A percentile compares a stretch with the other conserved stretches of the same genome.
Evolutionary conservation across 176 grass and related monocot species (phyloP).

Genomic region (Carex kokanica): DNA sequence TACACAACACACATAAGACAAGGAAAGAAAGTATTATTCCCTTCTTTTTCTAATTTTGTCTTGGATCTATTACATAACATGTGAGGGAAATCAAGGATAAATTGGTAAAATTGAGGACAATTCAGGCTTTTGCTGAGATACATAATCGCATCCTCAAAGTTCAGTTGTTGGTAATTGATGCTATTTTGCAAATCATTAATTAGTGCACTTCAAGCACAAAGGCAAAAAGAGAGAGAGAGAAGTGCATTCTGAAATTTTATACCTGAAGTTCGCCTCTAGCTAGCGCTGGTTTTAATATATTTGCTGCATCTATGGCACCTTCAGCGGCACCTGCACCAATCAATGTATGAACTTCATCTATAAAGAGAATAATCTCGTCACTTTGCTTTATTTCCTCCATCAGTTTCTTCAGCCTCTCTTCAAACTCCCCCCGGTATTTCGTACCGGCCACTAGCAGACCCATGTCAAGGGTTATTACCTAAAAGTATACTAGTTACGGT

Average conservation of each 20-base stretch:
- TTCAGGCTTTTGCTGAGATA: background rate
- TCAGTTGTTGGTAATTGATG: background rate
- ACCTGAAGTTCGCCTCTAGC: conserved; percentile 97
- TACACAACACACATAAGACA: conserved; percentile 29
- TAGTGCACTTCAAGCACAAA: background rate
- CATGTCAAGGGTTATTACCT: conserved; percentile 98
- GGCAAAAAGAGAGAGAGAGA: background rate
- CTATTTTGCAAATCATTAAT: background rate
- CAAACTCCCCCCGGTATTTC: conserved; percentile 95
- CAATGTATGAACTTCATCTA: conserved; percentile 95
- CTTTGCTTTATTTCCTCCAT: conserved; percentile 99
- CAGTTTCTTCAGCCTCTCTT: conserved; percentile 93
- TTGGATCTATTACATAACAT: background rate
- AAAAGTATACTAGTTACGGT: background rate
- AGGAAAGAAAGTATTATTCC: background rate
- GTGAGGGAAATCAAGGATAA: background rate
- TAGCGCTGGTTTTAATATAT: conserved; percentile 89
- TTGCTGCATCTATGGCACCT: conserved; percentile 95
- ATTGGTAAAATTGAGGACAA: conserved; percentile 1
- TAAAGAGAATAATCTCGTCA: conserved; percentile 94
- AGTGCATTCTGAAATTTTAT: conserved; percentile 23
- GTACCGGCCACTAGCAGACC: conserved; percentile 94
- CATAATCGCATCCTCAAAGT: background rate
- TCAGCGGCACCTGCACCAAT: conserved; percentile 93
- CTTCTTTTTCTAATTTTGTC: background rate